Conservation (phyloP, 345 rosid species). For the Gossypium turneri region DNA sequence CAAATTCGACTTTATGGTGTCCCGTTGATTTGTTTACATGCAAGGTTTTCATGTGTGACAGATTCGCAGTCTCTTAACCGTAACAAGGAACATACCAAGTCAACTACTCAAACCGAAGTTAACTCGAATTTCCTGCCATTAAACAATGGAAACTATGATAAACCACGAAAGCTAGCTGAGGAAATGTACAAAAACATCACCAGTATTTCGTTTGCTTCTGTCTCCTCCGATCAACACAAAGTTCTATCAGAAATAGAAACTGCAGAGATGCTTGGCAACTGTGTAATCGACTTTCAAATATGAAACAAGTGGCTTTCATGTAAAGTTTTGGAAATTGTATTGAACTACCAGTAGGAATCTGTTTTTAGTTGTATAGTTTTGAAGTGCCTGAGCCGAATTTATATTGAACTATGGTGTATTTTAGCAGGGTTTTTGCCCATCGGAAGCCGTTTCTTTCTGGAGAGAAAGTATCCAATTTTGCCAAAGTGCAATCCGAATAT, state of each 20-base stretch:
- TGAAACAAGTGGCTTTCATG: slow-evolving; percentile 19
- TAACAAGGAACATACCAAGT: not conserved
- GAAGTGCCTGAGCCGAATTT: not conserved
- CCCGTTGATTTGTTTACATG: not conserved
- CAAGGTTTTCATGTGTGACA: slow-evolving; percentile 5
- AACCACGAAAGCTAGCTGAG: slow-evolving; percentile 12
- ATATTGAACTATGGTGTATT: not conserved
- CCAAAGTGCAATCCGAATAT: slow-evolving; percentile 32
- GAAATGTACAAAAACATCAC: slow-evolving; percentile 34
- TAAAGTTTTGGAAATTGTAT: not conserved
- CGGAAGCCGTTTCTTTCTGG: not conserved
- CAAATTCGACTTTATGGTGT: not conserved
- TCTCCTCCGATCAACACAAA: slow-evolving; percentile 21
- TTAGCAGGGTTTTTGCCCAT: not conserved
- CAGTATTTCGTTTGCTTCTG: slow-evolving; percentile 28
- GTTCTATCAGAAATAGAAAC: slow-evolving; percentile 40
- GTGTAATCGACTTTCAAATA: slow-evolving; percentile 59
- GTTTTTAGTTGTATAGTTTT: not conserved
- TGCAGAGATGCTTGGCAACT: slow-evolving; percentile 43
- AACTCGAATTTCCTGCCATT: slow-evolving; percentile 12
- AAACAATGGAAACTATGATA: slow-evolving; percentile 15
- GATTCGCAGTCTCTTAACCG: slow-evolving; percentile 26
- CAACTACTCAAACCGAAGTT: slow-evolving; percentile 16
- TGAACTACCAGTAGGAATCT: not conserved
- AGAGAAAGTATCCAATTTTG: not conserved